Evolutionary conservation across 208 protist genomes (phyloP).

Genomic region (Vickermania ingenoplastis): DNA sequence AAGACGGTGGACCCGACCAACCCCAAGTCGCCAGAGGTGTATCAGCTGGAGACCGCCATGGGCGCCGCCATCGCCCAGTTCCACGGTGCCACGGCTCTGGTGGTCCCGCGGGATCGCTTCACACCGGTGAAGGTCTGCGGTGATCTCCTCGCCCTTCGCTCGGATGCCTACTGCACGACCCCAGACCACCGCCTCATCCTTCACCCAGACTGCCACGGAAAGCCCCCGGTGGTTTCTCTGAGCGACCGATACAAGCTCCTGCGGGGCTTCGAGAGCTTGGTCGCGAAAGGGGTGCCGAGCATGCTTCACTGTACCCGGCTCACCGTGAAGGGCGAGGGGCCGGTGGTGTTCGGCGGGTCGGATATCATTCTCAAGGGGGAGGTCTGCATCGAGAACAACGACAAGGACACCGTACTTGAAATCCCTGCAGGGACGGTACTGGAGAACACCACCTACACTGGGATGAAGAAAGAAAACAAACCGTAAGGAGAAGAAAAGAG

Average conservation of each 20-base stretch:
- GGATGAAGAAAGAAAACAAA: slow-evolving; percentile 6
- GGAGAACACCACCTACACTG: slow-evolving; percentile 27
- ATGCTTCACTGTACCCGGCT: slow-evolving; percentile 50
- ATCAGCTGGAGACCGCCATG: slow-evolving; percentile 83
- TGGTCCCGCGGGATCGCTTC: slow-evolving; percentile 95
- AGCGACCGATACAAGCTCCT: slow-evolving; percentile 79
- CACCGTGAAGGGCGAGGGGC: slow-evolving; percentile 26
- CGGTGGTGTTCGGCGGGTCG: slow-evolving; percentile 36
- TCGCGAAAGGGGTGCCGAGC: slow-evolving; percentile 52
- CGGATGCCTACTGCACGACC: slow-evolving; percentile 88
- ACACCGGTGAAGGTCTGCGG: slow-evolving; percentile 96
- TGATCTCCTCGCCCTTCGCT: slow-evolving; percentile 96
- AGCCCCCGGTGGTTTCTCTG: slow-evolving; percentile 50
- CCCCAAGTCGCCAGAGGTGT: slow-evolving; percentile 51
- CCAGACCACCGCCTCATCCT: slow-evolving; percentile 59
- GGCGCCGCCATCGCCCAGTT: slow-evolving; percentile 97
- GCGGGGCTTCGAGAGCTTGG: slow-evolving; percentile 40
- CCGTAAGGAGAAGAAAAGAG: slow-evolving; percentile 1
- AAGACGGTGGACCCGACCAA: slow-evolving; percentile 82
- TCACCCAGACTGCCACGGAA: slow-evolving; percentile 30
- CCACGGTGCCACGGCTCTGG: slow-evolving; percentile 56
- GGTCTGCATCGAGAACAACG: slow-evolving; percentile 52
- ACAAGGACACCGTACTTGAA: slow-evolving; percentile 15
- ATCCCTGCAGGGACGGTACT: slow-evolving; percentile 36
- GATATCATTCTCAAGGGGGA: slow-evolving; percentile 49